Conservation (phyloP, 768 basidiomycete genomes). For the Calocybe indica region DNA sequence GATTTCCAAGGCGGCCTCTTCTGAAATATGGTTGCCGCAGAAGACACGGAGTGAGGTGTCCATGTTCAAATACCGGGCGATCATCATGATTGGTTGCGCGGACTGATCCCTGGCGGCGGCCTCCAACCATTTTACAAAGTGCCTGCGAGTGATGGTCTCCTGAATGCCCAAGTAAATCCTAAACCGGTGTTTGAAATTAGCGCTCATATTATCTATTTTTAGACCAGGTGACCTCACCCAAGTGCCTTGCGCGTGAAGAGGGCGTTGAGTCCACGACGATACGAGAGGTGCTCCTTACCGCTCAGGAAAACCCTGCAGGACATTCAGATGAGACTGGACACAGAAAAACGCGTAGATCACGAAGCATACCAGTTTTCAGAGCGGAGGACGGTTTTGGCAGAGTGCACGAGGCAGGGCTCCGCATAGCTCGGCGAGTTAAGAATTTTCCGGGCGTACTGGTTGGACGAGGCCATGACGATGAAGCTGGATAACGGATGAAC, state of each 20-base stretch:
- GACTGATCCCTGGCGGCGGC: constrained; percentile 42
- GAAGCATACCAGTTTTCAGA: constrained; percentile 76
- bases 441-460: constrained; percentile 90
- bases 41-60: constrained; percentile 94
- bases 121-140: constrained; percentile 69
- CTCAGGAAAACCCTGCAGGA: constrained; percentile 87
- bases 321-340: background rate
- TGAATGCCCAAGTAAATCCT: constrained; percentile 84
- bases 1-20: constrained; percentile 73
- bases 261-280: constrained; percentile 83
- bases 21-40: constrained; percentile 86
- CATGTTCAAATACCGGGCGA: constrained; percentile 94
- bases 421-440: constrained; percentile 90
- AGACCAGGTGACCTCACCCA: constrained; percentile 44
- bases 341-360: background rate
- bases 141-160: constrained; percentile 74
- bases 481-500: constrained; percentile 52
- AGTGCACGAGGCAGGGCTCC: constrained; percentile 91
- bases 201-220: background rate
- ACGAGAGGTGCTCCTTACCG: constrained; percentile 90
- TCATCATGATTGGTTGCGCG: constrained; percentile 74
- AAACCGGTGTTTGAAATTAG: constrained; percentile 2
- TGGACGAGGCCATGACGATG: constrained; percentile 96
- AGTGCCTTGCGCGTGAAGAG: constrained; percentile 95
- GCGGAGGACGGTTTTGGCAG: constrained; percentile 81